Base-by-base conservation (phyloP, 768 basidiomycete species). In the Mycena capillaripes region DNA sequence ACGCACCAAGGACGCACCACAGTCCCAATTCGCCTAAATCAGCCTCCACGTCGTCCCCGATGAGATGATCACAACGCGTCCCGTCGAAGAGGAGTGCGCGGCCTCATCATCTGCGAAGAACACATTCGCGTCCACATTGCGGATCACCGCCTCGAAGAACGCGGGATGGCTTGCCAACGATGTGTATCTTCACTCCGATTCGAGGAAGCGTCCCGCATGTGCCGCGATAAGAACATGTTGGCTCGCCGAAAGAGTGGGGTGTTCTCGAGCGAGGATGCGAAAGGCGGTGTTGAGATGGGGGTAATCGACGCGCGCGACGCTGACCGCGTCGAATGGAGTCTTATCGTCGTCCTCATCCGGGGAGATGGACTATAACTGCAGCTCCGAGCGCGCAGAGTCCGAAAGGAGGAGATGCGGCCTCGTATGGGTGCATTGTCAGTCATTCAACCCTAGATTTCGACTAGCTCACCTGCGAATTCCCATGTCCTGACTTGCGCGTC, bases 1-100 rank as follows among this genome's bases (percentile, higher is more conserved):
- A 69, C 88, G 57, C 74, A 92, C 92, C 92, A 25, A 94, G 82
- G 10, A 92, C 86, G 38, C 93, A 80, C 86, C 87, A 89, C 48
- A 94, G 78, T 2, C 90, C 88, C 0, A 93, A 83, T 62, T 90
- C 89, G 0, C 92, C 91, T 21, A 93, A 84, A 79, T 94, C 93
- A 36, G 88, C 87, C 50, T 85, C 84, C 2, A 89, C 81, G 75
- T 94, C 93, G 78, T 94, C 93, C 9, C 93, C 93, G 34, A 93
- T 85, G 59, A 93, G 34, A 93, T 85, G 59, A 93, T 84, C 0
- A 86, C 89, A 29, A 89, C 83, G 58, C 77, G 76, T 21, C 56
- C 30, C 10, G 61, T 36, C 60, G 69, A 34, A 14, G 42, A 16
- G 9, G 34, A 38, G 38, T 2, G n/a, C 8, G 42, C 23, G 27